Evolutionary conservation across 2,329 filamentous ascomycete genomes (phyloP).

Genomic region (Hirsutella minnesotensis): DNA sequence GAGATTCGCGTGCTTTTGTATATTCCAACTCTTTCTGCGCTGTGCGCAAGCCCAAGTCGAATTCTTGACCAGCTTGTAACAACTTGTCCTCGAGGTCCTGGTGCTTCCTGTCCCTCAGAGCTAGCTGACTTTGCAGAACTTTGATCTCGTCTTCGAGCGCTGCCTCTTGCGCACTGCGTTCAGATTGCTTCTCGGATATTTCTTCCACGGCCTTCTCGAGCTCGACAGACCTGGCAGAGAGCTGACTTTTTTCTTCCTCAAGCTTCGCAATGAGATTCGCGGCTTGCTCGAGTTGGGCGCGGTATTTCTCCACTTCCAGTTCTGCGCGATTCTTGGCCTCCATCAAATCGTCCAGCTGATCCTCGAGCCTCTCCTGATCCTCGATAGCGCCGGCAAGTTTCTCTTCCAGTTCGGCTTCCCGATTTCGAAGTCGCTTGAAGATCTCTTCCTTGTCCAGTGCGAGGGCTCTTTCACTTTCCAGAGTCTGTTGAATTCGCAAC

Average conservation of each 20-base stretch:
- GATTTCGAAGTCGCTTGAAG: slow-evolving; percentile 84
- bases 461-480: slow-evolving; percentile 91
- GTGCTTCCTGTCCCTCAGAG: slow-evolving; percentile 79
- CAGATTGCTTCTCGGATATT: slow-evolving; percentile 56
- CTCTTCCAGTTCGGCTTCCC: slow-evolving; percentile 86
- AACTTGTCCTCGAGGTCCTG: slow-evolving; percentile 78
- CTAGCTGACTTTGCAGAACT: slow-evolving; percentile 82
- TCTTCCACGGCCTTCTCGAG: slow-evolving; percentile 62
- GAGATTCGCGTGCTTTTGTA: slow-evolving; percentile 61
- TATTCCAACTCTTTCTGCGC: slow-evolving; percentile 70
- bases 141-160: slow-evolving; percentile 72
- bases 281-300: slow-evolving; percentile 81
- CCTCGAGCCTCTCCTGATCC: slow-evolving; percentile 88
- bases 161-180: slow-evolving; percentile 66
- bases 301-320: slow-evolving; percentile 67
- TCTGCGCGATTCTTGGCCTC: slow-evolving; percentile 83
- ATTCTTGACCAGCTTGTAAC: slow-evolving; percentile 74
- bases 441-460: slow-evolving; percentile 98
- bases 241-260: slow-evolving; percentile 72
- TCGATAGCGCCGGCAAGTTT: slow-evolving; percentile 86
- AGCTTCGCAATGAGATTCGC: slow-evolving; percentile 74
- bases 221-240: slow-evolving; percentile 54
- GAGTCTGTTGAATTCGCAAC: slow-evolving; percentile 77
- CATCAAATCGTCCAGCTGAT: slow-evolving; percentile 81
- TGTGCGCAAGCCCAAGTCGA: slow-evolving; percentile 70